phyloP scores from a whole-genome alignment of 106 monocot genomes.

The Dendrobium chrysotoxum region DNA sequence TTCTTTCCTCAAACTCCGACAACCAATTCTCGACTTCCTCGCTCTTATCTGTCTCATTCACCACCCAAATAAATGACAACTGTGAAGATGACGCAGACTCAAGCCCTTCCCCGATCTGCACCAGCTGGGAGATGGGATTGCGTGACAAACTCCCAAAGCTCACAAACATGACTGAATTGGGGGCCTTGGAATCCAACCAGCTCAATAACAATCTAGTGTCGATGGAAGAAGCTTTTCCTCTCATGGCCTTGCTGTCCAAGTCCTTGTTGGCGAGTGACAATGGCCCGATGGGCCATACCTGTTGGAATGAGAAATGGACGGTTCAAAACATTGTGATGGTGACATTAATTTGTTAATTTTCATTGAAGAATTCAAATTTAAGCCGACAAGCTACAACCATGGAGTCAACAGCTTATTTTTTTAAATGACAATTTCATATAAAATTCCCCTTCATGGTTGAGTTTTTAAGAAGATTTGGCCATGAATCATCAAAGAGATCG shows the following conservation, averaged over 20 bases:
- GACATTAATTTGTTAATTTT: no score
- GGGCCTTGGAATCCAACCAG: slow-evolving; percentile 41
- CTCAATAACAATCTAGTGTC: slow-evolving; percentile 7
- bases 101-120: slow-evolving; percentile 21
- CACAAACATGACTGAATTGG: slow-evolving; percentile 43
- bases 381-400: no score
- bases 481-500: no score
- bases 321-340: no score
- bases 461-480: no score
- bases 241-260: no score
- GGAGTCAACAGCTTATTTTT: no score
- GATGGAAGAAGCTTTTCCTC: slow-evolving; percentile 8
- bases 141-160: slow-evolving; percentile 41
- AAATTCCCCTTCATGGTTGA: no score
- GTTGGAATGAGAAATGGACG: not conserved
- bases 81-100: slow-evolving; percentile 30
- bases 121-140: slow-evolving; percentile 5
- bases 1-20: slow-evolving; percentile 14
- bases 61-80: slow-evolving; percentile 20
- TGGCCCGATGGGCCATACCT: slow-evolving; percentile 44
- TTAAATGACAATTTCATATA: no score
- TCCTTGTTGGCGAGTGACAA: slow-evolving; percentile 26
- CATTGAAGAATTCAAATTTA: no score
- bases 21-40: slow-evolving; percentile 18
- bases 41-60: slow-evolving; percentile 4